A percentile compares a stretch with the other conserved stretches of the same genome.
These are phyloP conservation scores for Populus nigra DNA, from an alignment of 345 rosid genomes.

Conservation along the genomic window DNA sequence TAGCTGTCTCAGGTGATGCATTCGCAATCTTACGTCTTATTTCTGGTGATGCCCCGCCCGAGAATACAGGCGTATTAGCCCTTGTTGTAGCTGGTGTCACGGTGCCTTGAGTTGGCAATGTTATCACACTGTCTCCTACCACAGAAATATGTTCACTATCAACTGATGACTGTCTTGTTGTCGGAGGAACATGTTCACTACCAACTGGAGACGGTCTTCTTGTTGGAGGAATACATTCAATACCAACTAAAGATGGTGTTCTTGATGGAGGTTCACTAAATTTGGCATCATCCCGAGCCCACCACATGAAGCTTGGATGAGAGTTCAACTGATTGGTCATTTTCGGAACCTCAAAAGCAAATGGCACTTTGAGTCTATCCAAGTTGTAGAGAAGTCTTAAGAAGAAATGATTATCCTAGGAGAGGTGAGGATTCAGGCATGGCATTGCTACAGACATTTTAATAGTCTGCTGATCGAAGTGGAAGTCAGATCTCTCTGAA, in stretches of 20 bases:
- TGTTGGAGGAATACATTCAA: not conserved
- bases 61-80: not conserved
- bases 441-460: not conserved
- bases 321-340: not conserved
- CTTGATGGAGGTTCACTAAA: not conserved
- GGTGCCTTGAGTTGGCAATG: conserved; percentile 1
- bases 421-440: not conserved
- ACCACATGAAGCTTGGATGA: conserved; percentile 12
- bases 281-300: conserved; percentile 15
- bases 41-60: conserved; percentile 12
- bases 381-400: not conserved
- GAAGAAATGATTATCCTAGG: too few relatives aligned
- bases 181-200: not conserved
- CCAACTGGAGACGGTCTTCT: not conserved
- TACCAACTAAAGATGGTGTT: conserved; percentile 1
- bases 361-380: not conserved
- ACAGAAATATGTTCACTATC: not conserved
- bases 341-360: not conserved
- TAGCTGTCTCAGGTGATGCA: conserved; percentile 18
- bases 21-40: conserved; percentile 7
- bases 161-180: not conserved
- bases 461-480: not conserved
- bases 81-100: not conserved
- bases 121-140: not conserved
- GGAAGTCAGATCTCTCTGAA: not conserved